Evolutionary conservation across 768 basidiomycete species (phyloP), one percentile per base, ranked within the genome.

Genomic region (Leccinum pellstonianum): DNA sequence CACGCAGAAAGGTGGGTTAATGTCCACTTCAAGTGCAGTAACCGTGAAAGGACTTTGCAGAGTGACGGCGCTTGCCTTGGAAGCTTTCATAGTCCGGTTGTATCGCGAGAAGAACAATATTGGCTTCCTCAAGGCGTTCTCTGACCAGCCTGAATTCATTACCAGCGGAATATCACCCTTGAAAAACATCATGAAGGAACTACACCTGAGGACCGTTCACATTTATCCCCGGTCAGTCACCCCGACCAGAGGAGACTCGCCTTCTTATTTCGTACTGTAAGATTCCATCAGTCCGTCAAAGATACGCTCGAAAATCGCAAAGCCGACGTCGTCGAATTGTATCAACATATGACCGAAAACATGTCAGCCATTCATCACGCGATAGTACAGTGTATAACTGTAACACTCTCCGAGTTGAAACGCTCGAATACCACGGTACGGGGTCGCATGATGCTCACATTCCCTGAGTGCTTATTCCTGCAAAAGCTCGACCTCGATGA

Each of bases 81-180:
- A 98, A 70, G 93, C 95, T 0, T 99, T 98, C 76, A 92, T 98
- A 38, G 88, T 95, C 52, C 86, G 95, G 3, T 77, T 97, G 3
- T 98, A 89, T 70, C 84, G 96, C 46, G 88, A 97, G 73, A 86
- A 88, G 76, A 99, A 98, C 77, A 84, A 82, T 70, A 80, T 79
- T 2, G 96, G 96, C 1, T 99, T 98, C 73, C 78, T 98, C 64
- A 98, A 99, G 73, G 97, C 94, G 0, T 97, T 99, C 70, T 93
- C 94, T 2, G 97, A 98, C 73, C 91, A 98, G 67, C 95, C 96
- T 4, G 97, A 98, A 72, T 86, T 90, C 62, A 97, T 99, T 61
- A 95, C 90, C 0, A 92, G 86, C 62, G 96, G 95, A 1, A 75
- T 98, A 72, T 93, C 92, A 1, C 97, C 97, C 1, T 78, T 99